These are phyloP conservation scores for Solanum bukasovii DNA, from an alignment of 257 asterid species.

Conservation along the genomic window DNA sequence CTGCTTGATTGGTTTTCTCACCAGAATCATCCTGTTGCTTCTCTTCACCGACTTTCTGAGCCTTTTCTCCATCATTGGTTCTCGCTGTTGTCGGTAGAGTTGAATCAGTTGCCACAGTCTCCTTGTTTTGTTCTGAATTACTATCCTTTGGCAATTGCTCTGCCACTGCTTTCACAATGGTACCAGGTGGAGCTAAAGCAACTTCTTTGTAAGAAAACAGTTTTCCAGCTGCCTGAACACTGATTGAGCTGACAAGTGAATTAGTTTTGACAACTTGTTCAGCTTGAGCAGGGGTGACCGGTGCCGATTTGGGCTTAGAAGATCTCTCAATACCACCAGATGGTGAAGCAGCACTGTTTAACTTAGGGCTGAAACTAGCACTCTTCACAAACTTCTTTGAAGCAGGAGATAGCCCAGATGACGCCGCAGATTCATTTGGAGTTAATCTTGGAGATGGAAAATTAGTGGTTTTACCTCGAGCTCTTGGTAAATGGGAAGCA, in stretches of 20 bases:
- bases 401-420: slow-evolving; percentile 29
- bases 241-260: slow-evolving; percentile 40
- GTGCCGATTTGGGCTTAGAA: slow-evolving; percentile 38
- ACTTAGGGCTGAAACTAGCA: slow-evolving; percentile 50
- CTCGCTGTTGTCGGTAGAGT: background rate
- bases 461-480: slow-evolving; percentile 39
- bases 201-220: slow-evolving; percentile 82
- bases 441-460: slow-evolving; percentile 44
- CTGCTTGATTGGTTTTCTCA: slow-evolving; percentile 6
- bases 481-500: slow-evolving; percentile 37
- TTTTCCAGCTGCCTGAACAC: slow-evolving; percentile 66
- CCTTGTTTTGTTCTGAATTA: slow-evolving; percentile 28
- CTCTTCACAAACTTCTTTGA: slow-evolving; percentile 41
- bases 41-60: slow-evolving; percentile 16
- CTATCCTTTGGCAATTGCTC: slow-evolving; percentile 35
- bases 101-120: slow-evolving; percentile 6
- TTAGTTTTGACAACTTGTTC: slow-evolving; percentile 38
- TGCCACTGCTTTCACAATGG: slow-evolving; percentile 59
- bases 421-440: slow-evolving; percentile 31
- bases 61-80: slow-evolving; percentile 13
- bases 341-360: slow-evolving; percentile 20
- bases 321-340: slow-evolving; percentile 29
- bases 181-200: slow-evolving; percentile 89
- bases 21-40: slow-evolving; percentile 14
- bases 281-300: slow-evolving; percentile 45